These are phyloP conservation scores for Pichia cephalocereana DNA, from an alignment of 805 yeast species.

Conservation along the genomic window DNA sequence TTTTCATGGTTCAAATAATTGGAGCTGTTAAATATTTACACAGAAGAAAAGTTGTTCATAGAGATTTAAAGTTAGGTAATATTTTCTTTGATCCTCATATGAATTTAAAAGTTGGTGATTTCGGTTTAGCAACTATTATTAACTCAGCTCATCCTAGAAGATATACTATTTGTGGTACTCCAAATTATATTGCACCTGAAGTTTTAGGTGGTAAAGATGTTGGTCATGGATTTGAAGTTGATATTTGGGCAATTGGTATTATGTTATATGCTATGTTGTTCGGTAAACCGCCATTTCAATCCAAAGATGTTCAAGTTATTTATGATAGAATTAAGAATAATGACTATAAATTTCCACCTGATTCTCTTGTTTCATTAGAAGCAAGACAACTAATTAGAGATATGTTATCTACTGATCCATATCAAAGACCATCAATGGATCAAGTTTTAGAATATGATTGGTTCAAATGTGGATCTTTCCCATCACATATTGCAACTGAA, in stretches of 20 bases:
- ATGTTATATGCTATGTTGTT: conserved; percentile 88
- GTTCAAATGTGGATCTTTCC: conserved; percentile 76
- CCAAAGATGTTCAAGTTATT: conserved; percentile 85
- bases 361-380: conserved; percentile 47
- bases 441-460: conserved; percentile 76
- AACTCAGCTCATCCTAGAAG: conserved; percentile 61
- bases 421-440: conserved; percentile 69
- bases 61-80: conserved; percentile 94
- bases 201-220: conserved; percentile 78
- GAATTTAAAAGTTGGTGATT: conserved; percentile 95
- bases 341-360: conserved; percentile 70
- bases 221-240: conserved; percentile 93
- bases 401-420: conserved; percentile 69
- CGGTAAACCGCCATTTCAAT: conserved; percentile 97
- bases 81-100: conserved; percentile 89
- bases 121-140: conserved; percentile 95
- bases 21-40: conserved; percentile 95
- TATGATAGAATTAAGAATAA: conserved; percentile 84
- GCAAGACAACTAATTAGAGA: conserved; percentile 67
- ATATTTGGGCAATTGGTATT: conserved; percentile 96
- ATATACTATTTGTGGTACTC: conserved; percentile 96
- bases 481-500: conserved; percentile 53
- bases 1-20: conserved; percentile 80
- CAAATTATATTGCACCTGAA: conserved; percentile 98
- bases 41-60: conserved; percentile 82